A percentile compares a stretch with the other conserved stretches of the same genome.
phyloP scores from a whole-genome alignment of 169 alveolate species.

The Plasmodium reichenowi region DNA sequence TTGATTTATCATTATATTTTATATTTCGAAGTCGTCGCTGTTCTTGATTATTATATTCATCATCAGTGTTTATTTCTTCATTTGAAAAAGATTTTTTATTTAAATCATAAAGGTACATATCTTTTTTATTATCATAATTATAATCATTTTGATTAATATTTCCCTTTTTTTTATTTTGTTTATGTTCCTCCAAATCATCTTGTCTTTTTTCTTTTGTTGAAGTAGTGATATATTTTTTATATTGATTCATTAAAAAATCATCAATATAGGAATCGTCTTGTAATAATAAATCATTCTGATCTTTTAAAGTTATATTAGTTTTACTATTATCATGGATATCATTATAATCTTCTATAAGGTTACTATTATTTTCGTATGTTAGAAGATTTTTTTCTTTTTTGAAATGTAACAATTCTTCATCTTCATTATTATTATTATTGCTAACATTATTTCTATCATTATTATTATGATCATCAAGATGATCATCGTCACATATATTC shows the following conservation, averaged over 20 bases:
- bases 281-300: constrained; percentile 16
- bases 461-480: not conserved
- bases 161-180: constrained; percentile 3
- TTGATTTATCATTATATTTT: not conserved
- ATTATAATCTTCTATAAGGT: constrained; percentile 1
- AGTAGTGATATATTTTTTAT: constrained; percentile 24
- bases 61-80: not conserved
- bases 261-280: constrained; percentile 7
- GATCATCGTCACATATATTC: not conserved
- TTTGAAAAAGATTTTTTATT: constrained; percentile 9
- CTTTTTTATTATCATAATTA: not conserved
- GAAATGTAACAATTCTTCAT: too few species aligned
- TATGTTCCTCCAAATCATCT: not conserved
- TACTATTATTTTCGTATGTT: not conserved
- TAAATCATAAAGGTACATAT: not conserved
- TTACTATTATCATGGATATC: not conserved
- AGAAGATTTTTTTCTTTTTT: too few species aligned
- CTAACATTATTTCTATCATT: not conserved
- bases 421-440: too few species aligned
- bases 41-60: not conserved
- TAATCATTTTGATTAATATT: not conserved
- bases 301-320: not conserved
- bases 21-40: not conserved
- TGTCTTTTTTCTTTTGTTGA: constrained; percentile 9
- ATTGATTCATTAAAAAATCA: constrained; percentile 27